These are phyloP conservation scores for Cytospora paraplurivora DNA, from an alignment of 2,329 filamentous ascomycete genomes.

Conservation along the genomic window DNA sequence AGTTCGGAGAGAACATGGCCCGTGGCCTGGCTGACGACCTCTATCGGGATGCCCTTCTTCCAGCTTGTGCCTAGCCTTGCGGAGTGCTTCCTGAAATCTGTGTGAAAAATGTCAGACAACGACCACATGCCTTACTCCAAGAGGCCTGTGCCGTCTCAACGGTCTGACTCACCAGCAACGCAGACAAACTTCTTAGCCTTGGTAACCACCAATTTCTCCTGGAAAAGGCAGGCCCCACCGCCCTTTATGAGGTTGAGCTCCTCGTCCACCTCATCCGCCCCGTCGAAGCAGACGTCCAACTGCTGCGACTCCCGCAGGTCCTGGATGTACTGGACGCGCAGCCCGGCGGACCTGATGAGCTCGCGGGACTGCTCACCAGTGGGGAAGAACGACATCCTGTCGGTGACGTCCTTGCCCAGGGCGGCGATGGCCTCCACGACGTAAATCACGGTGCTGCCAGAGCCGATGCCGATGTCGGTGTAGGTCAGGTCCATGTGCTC, in stretches of 20 bases:
- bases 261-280: constrained; percentile 94
- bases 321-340: constrained; percentile 77
- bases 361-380: constrained; percentile 91
- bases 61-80: constrained; percentile 72
- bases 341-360: constrained; percentile 76
- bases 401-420: constrained; percentile 56
- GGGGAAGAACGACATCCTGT: constrained; percentile 80
- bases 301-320: constrained; percentile 59
- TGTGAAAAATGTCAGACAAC: constrained; percentile 21
- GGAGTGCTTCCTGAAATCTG: constrained; percentile 89
- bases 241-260: constrained; percentile 97
- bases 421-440: constrained; percentile 79
- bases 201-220: constrained; percentile 93
- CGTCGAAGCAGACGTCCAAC: constrained; percentile 92
- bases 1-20: constrained; percentile 76
- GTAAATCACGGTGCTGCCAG: constrained; percentile 79
- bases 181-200: constrained; percentile 84
- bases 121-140: background rate
- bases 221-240: constrained; percentile 94
- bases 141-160: background rate
- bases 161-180: constrained; percentile 66
- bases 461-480: constrained; percentile 76
- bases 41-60: constrained; percentile 84
- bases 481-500: constrained; percentile 68
- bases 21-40: constrained; percentile 85